Evolutionary conservation across 352 stramenopile genomes (phyloP).

Genomic region (Saprolegnia diclina): DNA sequence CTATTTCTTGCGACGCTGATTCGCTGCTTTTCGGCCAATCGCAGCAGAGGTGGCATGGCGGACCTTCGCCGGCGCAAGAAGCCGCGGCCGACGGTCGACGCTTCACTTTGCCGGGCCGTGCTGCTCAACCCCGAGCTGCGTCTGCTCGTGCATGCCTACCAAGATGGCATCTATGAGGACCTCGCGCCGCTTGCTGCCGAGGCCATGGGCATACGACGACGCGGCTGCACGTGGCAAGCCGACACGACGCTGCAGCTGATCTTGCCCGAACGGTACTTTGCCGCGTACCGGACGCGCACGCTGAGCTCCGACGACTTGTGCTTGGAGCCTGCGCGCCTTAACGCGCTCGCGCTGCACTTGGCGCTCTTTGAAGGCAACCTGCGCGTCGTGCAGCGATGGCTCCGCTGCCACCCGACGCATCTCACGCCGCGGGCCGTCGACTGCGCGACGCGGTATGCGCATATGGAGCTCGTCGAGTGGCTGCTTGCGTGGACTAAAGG

Average conservation of each 20-base stretch:
- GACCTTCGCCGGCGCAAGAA: background rate
- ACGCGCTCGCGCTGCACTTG: conserved; percentile 8
- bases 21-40: too few relatives aligned
- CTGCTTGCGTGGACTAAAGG: background rate
- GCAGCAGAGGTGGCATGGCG: too few relatives aligned
- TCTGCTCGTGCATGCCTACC: background rate
- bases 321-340: background rate
- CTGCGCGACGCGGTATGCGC: conserved; percentile 6
- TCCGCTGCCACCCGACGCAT: conserved; percentile 8
- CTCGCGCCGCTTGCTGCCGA: background rate
- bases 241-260: background rate
- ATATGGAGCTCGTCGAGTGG: conserved; percentile 17
- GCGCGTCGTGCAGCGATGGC: background rate
- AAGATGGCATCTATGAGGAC: conserved; percentile 22
- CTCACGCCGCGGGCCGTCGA: conserved; percentile 19
- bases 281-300: conserved; percentile 13
- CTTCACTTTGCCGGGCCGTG: background rate
- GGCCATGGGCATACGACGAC: background rate
- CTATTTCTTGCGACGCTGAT: too few relatives aligned
- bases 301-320: conserved; percentile 11
- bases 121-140: conserved; percentile 7
- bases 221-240: background rate
- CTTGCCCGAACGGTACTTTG: conserved; percentile 14
- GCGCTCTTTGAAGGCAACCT: conserved; percentile 22
- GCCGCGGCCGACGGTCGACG: background rate